Evolutionary conservation across 2,329 filamentous ascomycete genomes (phyloP), one percentile per base, ranked within the genome.

Genomic region (Xenosphaeropsis pyriputrescens): DNA sequence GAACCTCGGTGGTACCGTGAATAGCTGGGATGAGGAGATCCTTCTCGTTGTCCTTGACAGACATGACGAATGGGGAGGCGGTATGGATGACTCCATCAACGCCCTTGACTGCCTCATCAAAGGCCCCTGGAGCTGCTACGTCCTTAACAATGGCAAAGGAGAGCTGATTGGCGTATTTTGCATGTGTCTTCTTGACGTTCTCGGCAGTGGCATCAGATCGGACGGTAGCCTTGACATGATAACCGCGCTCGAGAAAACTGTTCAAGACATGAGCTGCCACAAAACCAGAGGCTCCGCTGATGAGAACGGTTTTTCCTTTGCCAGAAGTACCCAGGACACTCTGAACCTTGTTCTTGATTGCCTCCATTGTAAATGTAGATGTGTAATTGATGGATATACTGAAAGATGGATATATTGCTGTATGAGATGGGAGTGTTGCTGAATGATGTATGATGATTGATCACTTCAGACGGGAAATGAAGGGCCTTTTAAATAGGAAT

Each of bases 71-170:
- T 1, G 47, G 82, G 0, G 72, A 78, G 1, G 80, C 79, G 4
- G 78, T 82, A 55, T 85, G 79, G 38, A 85, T 65, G 38, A 88
- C 50, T 38, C 71, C 77, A 50, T 84, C 76, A 45, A 89, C 82
- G 0, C 75, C 72, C 4, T 59, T 55, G 34, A 57, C 45, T 15
- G 65, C 54, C 52, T 70, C 57, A 43, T 80, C 70, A 46, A 89
- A 89, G 15, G 79, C 81, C 15, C 70, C 70, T n/a, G 74, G 67
- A 44, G 72, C 55, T 0, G 76, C 73, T 42, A 91, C 73, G 47
- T 93, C 81, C 33, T 72, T 67, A 11, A 91, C 79, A 43, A 88
- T 70, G 4, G 41, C 45, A 32, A 49, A 50, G 2, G 45, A 47
- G 3, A 53, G 32, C 13, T 62, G 58, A 16, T 54, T 47, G 1